Conservation (phyloP, 2,329 filamentous ascomycete species). For the Didymella exigua region DNA sequence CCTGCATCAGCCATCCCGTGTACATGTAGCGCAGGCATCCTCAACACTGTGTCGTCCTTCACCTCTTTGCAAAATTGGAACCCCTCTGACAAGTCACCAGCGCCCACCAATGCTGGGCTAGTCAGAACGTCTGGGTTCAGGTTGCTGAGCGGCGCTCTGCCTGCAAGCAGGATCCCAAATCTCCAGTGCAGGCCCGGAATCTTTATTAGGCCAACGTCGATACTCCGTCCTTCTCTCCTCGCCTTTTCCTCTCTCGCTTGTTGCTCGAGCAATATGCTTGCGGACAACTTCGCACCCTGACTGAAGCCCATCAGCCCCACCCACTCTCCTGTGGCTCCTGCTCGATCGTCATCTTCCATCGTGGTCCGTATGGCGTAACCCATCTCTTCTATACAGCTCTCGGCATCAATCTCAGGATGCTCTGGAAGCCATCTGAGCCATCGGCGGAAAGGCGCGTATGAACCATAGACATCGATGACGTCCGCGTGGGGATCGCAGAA, state of each 20-base stretch:
- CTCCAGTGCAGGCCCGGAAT: constrained; percentile 52
- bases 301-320: constrained; percentile 58
- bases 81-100: constrained; percentile 53
- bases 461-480: constrained; percentile 68
- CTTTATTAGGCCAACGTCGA: constrained; percentile 33
- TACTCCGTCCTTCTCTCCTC: constrained; percentile 31
- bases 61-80: constrained; percentile 45
- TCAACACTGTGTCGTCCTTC: constrained; percentile 56
- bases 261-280: constrained; percentile 60
- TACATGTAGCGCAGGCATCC: constrained; percentile 69
- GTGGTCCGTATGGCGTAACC: constrained; percentile 52
- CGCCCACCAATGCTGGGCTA: constrained; percentile 48
- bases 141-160: constrained; percentile 64
- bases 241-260: constrained; percentile 57
- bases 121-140: constrained; percentile 51
- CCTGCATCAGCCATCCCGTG: constrained; percentile 68
- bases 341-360: constrained; percentile 53
- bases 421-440: constrained; percentile 69
- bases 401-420: constrained; percentile 60
- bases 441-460: constrained; percentile 67
- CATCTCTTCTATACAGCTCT: constrained; percentile 54
- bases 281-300: constrained; percentile 56
- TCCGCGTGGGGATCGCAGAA: constrained; percentile 65
- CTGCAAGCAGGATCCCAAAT: constrained; percentile 68
- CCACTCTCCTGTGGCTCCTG: constrained; percentile 52